Conservation (phyloP, 2,329 filamentous ascomycete species). For the Blastomyces gilchristii region DNA sequence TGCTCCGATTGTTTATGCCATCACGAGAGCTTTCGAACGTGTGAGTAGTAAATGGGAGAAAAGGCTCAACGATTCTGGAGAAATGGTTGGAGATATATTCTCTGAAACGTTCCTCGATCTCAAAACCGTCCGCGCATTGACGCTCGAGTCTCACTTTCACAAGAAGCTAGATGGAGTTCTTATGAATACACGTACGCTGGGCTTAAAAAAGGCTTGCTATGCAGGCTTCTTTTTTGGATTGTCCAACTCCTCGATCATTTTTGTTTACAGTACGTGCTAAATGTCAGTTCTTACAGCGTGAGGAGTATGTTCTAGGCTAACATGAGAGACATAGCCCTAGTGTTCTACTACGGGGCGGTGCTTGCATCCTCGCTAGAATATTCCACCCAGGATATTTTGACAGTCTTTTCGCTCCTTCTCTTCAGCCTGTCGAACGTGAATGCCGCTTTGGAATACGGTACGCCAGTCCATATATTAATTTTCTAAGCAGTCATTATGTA, state of each 20-base stretch:
- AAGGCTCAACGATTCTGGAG: conserved; percentile 53
- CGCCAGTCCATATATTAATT: conserved; percentile 11
- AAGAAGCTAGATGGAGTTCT: conserved; percentile 50
- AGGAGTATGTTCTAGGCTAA: conserved; percentile 8
- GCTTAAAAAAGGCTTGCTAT: conserved; percentile 55
- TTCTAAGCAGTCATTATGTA: neutral
- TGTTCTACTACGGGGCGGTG: conserved; percentile 72
- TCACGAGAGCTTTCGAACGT: conserved; percentile 55
- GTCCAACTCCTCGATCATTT: conserved; percentile 61
- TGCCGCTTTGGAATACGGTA: conserved; percentile 54
- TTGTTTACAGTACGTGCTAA: conserved; percentile 46
- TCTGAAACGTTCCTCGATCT: conserved; percentile 71
- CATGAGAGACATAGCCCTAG: conserved; percentile 43
- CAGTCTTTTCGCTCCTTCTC: conserved; percentile 72
- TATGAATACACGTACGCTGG: conserved; percentile 46
- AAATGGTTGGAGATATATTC: conserved; percentile 52
- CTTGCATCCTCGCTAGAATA: conserved; percentile 46
- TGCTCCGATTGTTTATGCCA: conserved; percentile 55
- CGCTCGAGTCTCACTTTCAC: conserved; percentile 61
- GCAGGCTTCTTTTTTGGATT: conserved; percentile 65
- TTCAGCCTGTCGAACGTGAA: conserved; percentile 68
- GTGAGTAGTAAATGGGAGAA: conserved; percentile 64
- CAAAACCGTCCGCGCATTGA: conserved; percentile 64
- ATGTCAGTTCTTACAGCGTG: too few species aligned
- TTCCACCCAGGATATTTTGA: conserved; percentile 52